Percentiles rank a stretch among this genome's conserved stretches.
Conservation (phyloP, 2,329 filamentous ascomycete genomes). For the Claviceps maximensis region DNA sequence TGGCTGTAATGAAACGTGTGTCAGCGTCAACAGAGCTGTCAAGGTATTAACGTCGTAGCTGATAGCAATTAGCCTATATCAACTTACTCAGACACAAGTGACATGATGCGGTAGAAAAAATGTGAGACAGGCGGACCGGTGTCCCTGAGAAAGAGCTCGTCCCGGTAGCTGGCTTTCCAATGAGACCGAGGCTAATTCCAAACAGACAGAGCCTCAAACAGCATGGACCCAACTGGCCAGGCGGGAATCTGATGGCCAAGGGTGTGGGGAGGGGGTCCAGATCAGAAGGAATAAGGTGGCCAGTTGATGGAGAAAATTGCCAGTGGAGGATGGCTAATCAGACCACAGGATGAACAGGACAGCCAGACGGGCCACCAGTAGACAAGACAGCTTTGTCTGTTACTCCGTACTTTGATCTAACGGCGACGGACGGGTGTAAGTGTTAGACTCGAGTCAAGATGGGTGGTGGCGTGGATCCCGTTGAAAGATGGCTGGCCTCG, state of each 20-base stretch:
- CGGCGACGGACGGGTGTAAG: background rate
- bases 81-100: conserved; percentile 35
- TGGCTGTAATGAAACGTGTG: conserved; percentile 27
- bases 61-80: background rate
- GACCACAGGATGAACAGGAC: conserved; percentile 9
- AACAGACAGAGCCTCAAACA: conserved; percentile 7
- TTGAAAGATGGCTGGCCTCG: conserved; percentile 2
- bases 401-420: background rate
- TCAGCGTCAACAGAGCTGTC: conserved; percentile 8
- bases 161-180: conserved; percentile 5
- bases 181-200: conserved; percentile 4
- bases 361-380: conserved; percentile 7
- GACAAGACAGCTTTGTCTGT: conserved; percentile 2
- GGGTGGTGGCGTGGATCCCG: conserved; percentile 2
- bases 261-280: background rate
- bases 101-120: conserved; percentile 22
- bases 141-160: background rate
- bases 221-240: conserved; percentile 5
- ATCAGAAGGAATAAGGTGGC: conserved; percentile 1
- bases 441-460: background rate
- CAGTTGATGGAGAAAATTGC: background rate
- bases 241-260: conserved; percentile 2
- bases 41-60: background rate
- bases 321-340: conserved; percentile 8
- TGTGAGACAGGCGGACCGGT: background rate